Percentiles rank a stretch among this genome's conserved stretches.
Conservation (phyloP, 306 rosid species). For the Chamaecrista fasciculata region DNA sequence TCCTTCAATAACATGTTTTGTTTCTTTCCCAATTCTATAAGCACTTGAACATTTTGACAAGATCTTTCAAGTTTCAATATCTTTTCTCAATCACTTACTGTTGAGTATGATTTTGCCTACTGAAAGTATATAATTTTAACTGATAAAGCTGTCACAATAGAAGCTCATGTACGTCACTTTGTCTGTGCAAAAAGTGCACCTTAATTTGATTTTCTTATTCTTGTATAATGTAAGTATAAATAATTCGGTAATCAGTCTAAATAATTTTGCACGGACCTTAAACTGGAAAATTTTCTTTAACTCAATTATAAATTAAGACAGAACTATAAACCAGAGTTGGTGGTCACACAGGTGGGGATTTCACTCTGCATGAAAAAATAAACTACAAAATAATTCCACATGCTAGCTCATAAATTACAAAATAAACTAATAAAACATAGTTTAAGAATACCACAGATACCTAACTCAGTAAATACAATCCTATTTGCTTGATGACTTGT, state of each 20-base stretch:
- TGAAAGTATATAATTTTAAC: not conserved
- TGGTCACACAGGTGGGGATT: not conserved
- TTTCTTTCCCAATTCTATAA: not conserved
- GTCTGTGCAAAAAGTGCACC: not conserved
- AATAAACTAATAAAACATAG: not conserved
- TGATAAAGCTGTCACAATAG: not conserved
- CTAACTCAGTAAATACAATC: slow-evolving; percentile 1
- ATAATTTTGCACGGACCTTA: no score
- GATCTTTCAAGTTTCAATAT: not conserved
- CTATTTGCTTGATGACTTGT: slow-evolving; percentile 35
- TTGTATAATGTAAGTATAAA: not conserved
- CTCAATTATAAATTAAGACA: not conserved
- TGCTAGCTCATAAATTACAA: not conserved
- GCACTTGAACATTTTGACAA: not conserved
- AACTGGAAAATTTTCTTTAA: not conserved
- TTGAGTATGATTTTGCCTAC: not conserved
- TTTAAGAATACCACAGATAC: not conserved
- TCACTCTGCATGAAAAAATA: no score
- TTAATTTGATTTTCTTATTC: not conserved
- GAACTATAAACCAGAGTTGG: not conserved
- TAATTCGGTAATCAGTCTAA: no score
- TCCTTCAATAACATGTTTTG: not conserved
- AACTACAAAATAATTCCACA: no score
- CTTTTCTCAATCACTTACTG: not conserved
- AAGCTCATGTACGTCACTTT: not conserved